Percentiles rank a stretch among this genome's conserved stretches.
Conservation (phyloP, 1,284 basidiomycete species). For the Ceratobasidium sp. region DNA sequence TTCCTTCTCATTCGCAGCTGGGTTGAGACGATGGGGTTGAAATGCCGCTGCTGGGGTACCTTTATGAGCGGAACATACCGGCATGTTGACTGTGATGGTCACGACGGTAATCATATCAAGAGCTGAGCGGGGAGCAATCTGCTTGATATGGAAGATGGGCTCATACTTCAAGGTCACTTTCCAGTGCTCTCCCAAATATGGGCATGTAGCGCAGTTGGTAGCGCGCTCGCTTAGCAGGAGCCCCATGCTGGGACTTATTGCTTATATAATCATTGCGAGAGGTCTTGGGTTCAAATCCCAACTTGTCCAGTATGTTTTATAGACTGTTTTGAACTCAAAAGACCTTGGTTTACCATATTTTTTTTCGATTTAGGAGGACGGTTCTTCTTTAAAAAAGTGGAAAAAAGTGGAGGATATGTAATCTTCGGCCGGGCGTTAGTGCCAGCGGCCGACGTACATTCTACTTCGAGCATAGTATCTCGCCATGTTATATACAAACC, state of each 20-base stretch:
- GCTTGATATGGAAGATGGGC: too few relatives aligned
- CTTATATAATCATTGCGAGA: slow-evolving; percentile 3
- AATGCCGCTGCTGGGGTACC: slow-evolving; percentile 15
- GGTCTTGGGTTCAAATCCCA: slow-evolving; percentile 9
- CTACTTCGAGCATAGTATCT: too few relatives aligned
- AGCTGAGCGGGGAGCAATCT: neutral
- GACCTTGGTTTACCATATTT: too few relatives aligned
- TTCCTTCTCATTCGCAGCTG: slow-evolving; percentile 15
- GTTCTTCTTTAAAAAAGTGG: too few relatives aligned
- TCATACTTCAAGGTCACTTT: too few relatives aligned
- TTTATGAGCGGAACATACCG: neutral
- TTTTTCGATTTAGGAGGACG: too few relatives aligned
- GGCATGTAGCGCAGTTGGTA: slow-evolving; percentile 34
- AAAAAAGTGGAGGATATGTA: too few relatives aligned
- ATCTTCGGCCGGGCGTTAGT: too few relatives aligned
- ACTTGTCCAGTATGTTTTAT: slow-evolving; percentile 26
- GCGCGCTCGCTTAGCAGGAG: slow-evolving; percentile 29
- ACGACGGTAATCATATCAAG: neutral
- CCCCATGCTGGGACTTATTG: too few relatives aligned
- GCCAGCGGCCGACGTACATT: too few relatives aligned
- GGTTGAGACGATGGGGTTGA: neutral
- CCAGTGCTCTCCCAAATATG: neutral
- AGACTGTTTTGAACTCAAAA: too few relatives aligned
- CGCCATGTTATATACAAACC: too few relatives aligned
- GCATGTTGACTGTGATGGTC: neutral